These are phyloP conservation scores for Jaminaea rosea DNA, from an alignment of 1,284 basidiomycete species.

Conservation along the genomic window DNA sequence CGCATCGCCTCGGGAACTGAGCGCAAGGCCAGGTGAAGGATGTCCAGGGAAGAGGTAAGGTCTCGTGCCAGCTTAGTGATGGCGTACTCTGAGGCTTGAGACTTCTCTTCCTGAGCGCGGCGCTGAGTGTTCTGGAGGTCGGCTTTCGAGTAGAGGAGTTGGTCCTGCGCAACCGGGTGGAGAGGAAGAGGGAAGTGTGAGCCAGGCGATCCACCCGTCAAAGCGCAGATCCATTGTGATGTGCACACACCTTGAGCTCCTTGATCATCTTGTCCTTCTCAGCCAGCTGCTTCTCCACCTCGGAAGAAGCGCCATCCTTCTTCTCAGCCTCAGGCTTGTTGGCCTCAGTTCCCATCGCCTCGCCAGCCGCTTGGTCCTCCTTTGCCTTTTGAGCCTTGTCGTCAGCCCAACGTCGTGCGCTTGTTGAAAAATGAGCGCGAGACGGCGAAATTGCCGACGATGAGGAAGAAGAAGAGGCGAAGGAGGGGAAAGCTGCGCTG, in stretches of 20 bases:
- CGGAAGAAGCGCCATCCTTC: constrained; percentile 7
- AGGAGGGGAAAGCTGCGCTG: background rate
- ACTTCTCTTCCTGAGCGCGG: constrained; percentile 78
- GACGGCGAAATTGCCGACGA: background rate
- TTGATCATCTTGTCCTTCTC: constrained; percentile 46
- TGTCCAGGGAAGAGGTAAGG: constrained; percentile 83
- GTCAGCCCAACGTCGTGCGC: background rate
- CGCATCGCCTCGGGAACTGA: constrained; percentile 59
- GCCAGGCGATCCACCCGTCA: background rate
- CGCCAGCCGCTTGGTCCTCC: constrained; percentile 22
- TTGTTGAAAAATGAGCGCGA: background rate
- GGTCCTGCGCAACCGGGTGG: constrained; percentile 15
- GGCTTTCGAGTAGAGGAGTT: constrained; percentile 53
- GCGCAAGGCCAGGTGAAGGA: constrained; percentile 72
- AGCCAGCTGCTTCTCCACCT: constrained; percentile 31
- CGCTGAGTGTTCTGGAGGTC: constrained; percentile 92
- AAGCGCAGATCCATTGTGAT: background rate
- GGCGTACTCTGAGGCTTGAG: constrained; percentile 83
- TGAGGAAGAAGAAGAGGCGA: background rate
- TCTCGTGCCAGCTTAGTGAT: constrained; percentile 82
- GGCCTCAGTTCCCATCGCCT: constrained; percentile 29
- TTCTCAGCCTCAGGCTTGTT: constrained; percentile 2
- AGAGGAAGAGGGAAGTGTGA: background rate
- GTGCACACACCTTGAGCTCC: constrained; percentile 23
- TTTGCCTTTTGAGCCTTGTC: constrained; percentile 10